These are phyloP conservation scores for Calonectria fujianensis DNA, from an alignment of 2,329 filamentous ascomycete genomes.

Conservation along the genomic window DNA sequence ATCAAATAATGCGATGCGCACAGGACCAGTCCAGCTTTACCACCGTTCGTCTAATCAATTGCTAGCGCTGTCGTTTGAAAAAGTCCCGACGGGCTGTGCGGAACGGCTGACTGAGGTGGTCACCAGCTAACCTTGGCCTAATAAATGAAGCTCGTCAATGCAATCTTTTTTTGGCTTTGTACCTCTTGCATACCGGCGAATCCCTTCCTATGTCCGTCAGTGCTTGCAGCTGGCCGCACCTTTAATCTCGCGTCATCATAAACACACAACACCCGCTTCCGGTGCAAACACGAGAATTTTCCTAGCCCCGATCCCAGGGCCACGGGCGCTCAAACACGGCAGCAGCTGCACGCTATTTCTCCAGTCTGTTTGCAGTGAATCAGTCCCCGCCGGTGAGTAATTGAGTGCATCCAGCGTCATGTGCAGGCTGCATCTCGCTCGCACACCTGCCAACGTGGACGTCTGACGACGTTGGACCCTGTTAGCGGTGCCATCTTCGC, in stretches of 20 bases:
- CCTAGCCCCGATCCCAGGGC: conserved; percentile 13
- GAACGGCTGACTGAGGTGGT: neutral
- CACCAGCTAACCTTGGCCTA: conserved; percentile 6
- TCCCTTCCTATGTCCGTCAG: conserved; percentile 18
- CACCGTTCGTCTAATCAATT: conserved; percentile 15
- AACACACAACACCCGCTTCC: conserved; percentile 21
- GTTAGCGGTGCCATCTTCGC: conserved; percentile 30
- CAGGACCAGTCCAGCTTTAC: conserved; percentile 17
- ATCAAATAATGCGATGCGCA: conserved; percentile 21
- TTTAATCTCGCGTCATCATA: conserved; percentile 40
- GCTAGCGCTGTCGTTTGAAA: conserved; percentile 8
- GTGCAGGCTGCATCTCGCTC: neutral
- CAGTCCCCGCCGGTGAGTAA: neutral
- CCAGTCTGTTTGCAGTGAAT: neutral
- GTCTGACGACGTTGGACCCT: conserved; percentile 31
- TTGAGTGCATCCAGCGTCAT: conserved; percentile 4
- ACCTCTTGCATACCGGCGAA: neutral
- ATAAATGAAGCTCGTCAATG: conserved; percentile 28
- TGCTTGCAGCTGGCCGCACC: conserved; percentile 28
- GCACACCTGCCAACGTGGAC: conserved; percentile 31
- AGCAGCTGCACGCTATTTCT: neutral
- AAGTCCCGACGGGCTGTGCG: conserved; percentile 21
- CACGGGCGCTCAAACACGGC: conserved; percentile 16
- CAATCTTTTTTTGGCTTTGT: conserved; percentile 25
- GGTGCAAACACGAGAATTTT: conserved; percentile 13